Percentiles rank a stretch among this genome's conserved stretches.
phyloP scores from a whole-genome alignment of 768 basidiomycete genomes.

The Serendipita sp. region DNA sequence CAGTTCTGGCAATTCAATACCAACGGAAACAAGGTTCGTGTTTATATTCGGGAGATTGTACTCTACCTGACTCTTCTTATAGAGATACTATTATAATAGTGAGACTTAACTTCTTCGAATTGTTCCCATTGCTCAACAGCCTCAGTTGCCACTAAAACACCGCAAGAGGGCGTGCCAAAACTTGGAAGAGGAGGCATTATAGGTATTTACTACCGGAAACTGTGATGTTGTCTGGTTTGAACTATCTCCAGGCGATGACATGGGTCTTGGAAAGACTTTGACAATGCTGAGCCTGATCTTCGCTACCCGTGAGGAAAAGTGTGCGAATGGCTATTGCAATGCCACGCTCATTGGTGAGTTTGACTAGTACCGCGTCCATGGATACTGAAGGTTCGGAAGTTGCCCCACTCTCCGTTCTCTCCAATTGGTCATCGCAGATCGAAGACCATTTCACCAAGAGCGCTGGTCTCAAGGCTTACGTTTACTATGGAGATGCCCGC shows the following conservation, averaged over 20 bases:
- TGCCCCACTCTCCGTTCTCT: slow-evolving; percentile 65
- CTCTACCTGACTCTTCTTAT: no score
- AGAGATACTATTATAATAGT: slow-evolving; percentile 60
- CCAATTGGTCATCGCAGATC: slow-evolving; percentile 81
- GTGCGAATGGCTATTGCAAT: slow-evolving; percentile 37
- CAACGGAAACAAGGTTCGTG: slow-evolving; percentile 34
- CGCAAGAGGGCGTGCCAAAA: slow-evolving; percentile 42
- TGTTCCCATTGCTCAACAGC: slow-evolving; percentile 5
- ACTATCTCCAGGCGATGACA: slow-evolving; percentile 14
- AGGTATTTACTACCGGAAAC: slow-evolving; percentile 19
- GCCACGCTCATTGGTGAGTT: slow-evolving; percentile 62
- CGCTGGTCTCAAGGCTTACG: slow-evolving; percentile 29
- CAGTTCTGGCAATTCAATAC: slow-evolving; percentile 78
- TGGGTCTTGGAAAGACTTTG: slow-evolving; percentile 62
- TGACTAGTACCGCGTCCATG: not conserved
- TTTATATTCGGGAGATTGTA: no score
- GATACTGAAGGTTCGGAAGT: slow-evolving; percentile 27
- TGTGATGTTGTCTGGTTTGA: not conserved
- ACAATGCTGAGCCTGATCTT: slow-evolving; percentile 72
- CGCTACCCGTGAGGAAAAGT: slow-evolving; percentile 48
- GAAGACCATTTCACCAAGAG: slow-evolving; percentile 48
- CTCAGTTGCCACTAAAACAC: slow-evolving; percentile 66
- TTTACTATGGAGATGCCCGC: slow-evolving; percentile 62
- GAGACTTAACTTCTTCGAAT: slow-evolving; percentile 13
- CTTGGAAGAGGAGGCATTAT: slow-evolving; percentile 77